phyloP scores from a whole-genome alignment of 805 yeast genomes.

The Henningerozyma blattae region DNA sequence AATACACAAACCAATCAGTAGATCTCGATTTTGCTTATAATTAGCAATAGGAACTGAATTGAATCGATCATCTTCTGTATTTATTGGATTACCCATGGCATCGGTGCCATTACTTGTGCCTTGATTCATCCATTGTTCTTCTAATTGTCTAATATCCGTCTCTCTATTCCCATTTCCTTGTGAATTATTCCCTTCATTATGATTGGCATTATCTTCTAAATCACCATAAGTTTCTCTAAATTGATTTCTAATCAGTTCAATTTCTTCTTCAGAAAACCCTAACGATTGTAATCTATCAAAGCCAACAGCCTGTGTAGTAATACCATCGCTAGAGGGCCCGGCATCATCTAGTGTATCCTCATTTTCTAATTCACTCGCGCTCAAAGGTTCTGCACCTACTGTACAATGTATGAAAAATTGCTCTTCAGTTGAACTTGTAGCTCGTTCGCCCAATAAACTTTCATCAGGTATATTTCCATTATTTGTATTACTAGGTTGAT shows the following conservation, averaged over 20 bases:
- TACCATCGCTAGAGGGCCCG: conserved; percentile 9
- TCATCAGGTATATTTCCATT: neutral
- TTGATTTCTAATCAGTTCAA: conserved; percentile 59
- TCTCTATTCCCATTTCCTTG: conserved; percentile 1
- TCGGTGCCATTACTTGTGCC: conserved; percentile 28
- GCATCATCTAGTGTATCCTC: conserved; percentile 46
- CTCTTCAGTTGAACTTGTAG: neutral
- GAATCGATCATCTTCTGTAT: conserved; percentile 32
- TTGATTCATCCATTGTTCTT: conserved; percentile 82
- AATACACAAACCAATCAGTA: conserved; percentile 54
- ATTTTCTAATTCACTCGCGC: conserved; percentile 34
- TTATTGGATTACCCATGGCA: conserved; percentile 44
- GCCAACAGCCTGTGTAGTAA: conserved; percentile 55
- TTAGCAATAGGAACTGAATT: conserved; percentile 29
- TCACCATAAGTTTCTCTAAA: conserved; percentile 59
- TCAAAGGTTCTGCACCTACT: conserved; percentile 39
- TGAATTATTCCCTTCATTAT: conserved; percentile 8
- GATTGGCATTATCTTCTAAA: conserved; percentile 14
- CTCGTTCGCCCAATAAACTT: too few species aligned
- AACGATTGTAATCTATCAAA: conserved; percentile 75
- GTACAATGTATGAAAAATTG: conserved; percentile 66
- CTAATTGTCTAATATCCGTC: conserved; percentile 51
- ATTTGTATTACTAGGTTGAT: conserved; percentile 1
- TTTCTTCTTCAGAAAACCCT: conserved; percentile 74
- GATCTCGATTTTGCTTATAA: conserved; percentile 46